These are phyloP conservation scores for Sordariomycetes sp. DNA, from an alignment of 2,329 filamentous ascomycete genomes.

Conservation along the genomic window DNA sequence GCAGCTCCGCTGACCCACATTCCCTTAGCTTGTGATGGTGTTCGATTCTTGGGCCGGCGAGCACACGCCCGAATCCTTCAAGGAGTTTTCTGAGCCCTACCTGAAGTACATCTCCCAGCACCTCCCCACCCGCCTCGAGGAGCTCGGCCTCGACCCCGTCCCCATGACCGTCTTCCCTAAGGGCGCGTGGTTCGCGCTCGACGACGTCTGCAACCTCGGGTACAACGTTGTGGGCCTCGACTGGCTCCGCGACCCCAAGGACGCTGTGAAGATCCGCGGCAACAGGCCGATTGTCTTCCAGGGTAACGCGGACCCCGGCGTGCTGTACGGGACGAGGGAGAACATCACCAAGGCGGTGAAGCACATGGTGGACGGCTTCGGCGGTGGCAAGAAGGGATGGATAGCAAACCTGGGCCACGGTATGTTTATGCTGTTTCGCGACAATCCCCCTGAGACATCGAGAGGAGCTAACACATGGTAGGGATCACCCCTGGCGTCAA, in stretches of 20 bases:
- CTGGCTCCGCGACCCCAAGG: conserved; percentile 82
- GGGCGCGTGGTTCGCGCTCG: conserved; percentile 89
- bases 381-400: conserved; percentile 70
- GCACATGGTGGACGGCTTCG: conserved; percentile 79
- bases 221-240: conserved; percentile 93
- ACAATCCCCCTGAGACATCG: background rate
- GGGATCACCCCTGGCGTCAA: conserved; percentile 91
- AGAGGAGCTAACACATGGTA: conserved; percentile 18
- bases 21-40: conserved; percentile 66
- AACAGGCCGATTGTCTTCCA: conserved; percentile 68
- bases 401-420: conserved; percentile 95
- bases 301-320: conserved; percentile 89
- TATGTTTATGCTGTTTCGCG: conserved; percentile 25
- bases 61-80: conserved; percentile 72
- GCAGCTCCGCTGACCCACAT: background rate
- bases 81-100: conserved; percentile 75
- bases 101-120: conserved; percentile 71
- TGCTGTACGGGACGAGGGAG: conserved; percentile 73
- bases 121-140: conserved; percentile 60
- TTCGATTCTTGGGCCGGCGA: conserved; percentile 99
- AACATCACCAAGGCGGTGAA: conserved; percentile 74
- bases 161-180: conserved; percentile 99
- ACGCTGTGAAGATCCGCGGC: conserved; percentile 69
- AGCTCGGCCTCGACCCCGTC: conserved; percentile 64
- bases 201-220: conserved; percentile 73